These are phyloP conservation scores for Microdochium paspali DNA, from an alignment of 2,329 filamentous ascomycete genomes.

Conservation along the genomic window DNA sequence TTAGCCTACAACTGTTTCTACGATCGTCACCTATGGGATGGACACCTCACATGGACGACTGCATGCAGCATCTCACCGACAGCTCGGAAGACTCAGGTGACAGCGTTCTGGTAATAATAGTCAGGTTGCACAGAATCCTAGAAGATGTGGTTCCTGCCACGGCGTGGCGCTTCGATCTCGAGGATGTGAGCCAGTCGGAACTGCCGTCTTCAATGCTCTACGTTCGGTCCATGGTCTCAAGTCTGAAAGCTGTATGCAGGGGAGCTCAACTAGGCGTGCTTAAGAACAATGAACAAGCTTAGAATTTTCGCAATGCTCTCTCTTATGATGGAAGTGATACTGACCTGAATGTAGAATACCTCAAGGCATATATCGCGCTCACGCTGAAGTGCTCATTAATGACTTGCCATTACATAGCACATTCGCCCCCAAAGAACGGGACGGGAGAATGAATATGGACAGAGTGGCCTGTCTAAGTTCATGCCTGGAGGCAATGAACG, in stretches of 20 bases:
- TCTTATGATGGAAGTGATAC: not conserved
- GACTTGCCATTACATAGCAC: slow-evolving; percentile 18
- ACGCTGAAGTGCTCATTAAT: slow-evolving; percentile 25
- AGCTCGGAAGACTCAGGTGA: slow-evolving; percentile 39
- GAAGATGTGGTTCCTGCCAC: slow-evolving; percentile 14
- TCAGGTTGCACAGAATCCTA: slow-evolving; percentile 10
- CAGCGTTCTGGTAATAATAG: slow-evolving; percentile 29
- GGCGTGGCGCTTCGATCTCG: slow-evolving; percentile 8
- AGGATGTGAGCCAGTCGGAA: slow-evolving; percentile 1
- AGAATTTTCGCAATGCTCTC: too few species aligned
- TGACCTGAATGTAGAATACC: slow-evolving; percentile 16
- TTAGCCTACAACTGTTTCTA: slow-evolving; percentile 7
- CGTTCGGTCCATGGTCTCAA: slow-evolving; percentile 16
- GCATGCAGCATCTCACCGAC: slow-evolving; percentile 33
- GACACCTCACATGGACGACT: slow-evolving; percentile 51
- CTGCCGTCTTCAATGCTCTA: slow-evolving; percentile 13
- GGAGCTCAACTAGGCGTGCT: slow-evolving; percentile 12
- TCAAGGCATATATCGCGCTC: slow-evolving; percentile 23
- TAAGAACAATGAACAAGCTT: slow-evolving; percentile 18
- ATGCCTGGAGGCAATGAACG: slow-evolving; percentile 12
- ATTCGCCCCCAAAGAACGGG: not conserved
- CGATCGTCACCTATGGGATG: slow-evolving; percentile 32
- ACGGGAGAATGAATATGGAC: slow-evolving; percentile 4
- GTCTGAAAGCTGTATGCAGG: slow-evolving; percentile 14
- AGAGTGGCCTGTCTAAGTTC: slow-evolving; percentile 13